phyloP scores from a whole-genome alignment of 495 filamentous ascomycete genomes.

The Neurospora cerealis region DNA sequence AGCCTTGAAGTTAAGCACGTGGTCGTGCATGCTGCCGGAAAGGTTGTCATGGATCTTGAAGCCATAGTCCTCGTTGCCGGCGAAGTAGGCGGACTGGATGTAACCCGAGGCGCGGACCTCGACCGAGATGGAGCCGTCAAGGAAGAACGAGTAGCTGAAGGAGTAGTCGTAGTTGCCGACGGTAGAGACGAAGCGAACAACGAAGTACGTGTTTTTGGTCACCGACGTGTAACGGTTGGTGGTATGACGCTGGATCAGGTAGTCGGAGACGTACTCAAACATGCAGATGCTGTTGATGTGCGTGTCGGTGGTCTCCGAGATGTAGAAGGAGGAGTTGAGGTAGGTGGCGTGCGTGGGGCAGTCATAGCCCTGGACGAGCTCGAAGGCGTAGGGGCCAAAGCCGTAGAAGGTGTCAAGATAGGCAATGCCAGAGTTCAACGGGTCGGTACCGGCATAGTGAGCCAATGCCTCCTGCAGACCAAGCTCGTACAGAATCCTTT shows the following conservation, averaged over 20 bases:
- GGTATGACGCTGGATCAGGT: slow-evolving; percentile 36
- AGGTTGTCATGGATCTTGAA: slow-evolving; percentile 45
- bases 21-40: slow-evolving; percentile 48
- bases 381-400: slow-evolving; percentile 35
- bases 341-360: slow-evolving; percentile 41
- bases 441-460: slow-evolving; percentile 44
- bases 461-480: slow-evolving; percentile 46
- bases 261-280: slow-evolving; percentile 38
- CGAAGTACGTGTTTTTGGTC: slow-evolving; percentile 38
- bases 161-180: slow-evolving; percentile 42
- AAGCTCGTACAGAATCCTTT: slow-evolving; percentile 46
- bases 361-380: slow-evolving; percentile 42
- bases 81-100: slow-evolving; percentile 43
- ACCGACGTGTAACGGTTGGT: slow-evolving; percentile 22
- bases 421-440: slow-evolving; percentile 29
- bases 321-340: slow-evolving; percentile 30
- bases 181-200: slow-evolving; percentile 32
- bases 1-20: slow-evolving; percentile 49
- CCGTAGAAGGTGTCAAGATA: slow-evolving; percentile 40
- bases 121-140: slow-evolving; percentile 44
- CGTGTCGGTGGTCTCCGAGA: slow-evolving; percentile 28
- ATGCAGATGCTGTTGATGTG: slow-evolving; percentile 38
- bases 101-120: slow-evolving; percentile 46
- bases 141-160: slow-evolving; percentile 32
- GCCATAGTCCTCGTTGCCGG: slow-evolving; percentile 45